Evolutionary conservation across 805 yeast species (phyloP).

Genomic region (Starmerella apis): DNA sequence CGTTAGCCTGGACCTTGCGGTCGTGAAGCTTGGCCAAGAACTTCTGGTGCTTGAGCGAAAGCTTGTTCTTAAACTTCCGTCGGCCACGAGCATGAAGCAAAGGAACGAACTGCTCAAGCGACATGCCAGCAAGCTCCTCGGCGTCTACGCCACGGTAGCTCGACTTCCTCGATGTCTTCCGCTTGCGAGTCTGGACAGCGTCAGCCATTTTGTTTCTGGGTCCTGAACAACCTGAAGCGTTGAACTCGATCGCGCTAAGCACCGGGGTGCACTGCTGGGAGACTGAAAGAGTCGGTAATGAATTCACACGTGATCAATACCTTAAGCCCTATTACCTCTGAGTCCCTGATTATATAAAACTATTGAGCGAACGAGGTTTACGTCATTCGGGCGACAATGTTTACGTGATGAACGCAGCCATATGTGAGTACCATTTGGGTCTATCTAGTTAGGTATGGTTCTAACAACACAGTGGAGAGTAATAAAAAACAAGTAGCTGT

Average conservation of each 20-base stretch:
- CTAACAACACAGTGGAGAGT: too few relatives aligned
- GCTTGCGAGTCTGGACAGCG: slow-evolving; percentile 31
- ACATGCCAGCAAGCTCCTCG: slow-evolving; percentile 81
- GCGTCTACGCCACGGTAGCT: slow-evolving; percentile 98
- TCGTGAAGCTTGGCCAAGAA: slow-evolving; percentile 95
- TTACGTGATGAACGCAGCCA: too few relatives aligned
- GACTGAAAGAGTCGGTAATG: slow-evolving; percentile 4
- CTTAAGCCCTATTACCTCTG: slow-evolving; percentile 9
- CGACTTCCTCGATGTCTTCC: slow-evolving; percentile 94
- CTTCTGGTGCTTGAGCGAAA: slow-evolving; percentile 89
- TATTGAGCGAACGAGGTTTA: too few relatives aligned
- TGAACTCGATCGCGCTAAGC: slow-evolving; percentile 5
- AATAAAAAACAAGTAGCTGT: too few relatives aligned
- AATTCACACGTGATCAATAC: neutral
- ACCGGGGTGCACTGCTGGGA: slow-evolving; percentile 9
- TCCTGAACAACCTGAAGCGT: slow-evolving; percentile 7
- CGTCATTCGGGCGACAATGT: too few relatives aligned
- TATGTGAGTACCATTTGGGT: too few relatives aligned
- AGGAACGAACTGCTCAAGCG: slow-evolving; percentile 94
- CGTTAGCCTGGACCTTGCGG: slow-evolving; percentile 65
- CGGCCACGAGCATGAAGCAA: slow-evolving; percentile 97
- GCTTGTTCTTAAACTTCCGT: slow-evolving; percentile 98
- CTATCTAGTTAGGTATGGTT: too few relatives aligned
- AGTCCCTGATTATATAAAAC: too few relatives aligned
- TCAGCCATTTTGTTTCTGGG: slow-evolving; percentile 24